A percentile compares a stretch with the other conserved stretches of the same genome.
These are phyloP conservation scores for Phytophthora cactorum DNA, from an alignment of 352 stramenopile genomes.

Conservation along the genomic window DNA sequence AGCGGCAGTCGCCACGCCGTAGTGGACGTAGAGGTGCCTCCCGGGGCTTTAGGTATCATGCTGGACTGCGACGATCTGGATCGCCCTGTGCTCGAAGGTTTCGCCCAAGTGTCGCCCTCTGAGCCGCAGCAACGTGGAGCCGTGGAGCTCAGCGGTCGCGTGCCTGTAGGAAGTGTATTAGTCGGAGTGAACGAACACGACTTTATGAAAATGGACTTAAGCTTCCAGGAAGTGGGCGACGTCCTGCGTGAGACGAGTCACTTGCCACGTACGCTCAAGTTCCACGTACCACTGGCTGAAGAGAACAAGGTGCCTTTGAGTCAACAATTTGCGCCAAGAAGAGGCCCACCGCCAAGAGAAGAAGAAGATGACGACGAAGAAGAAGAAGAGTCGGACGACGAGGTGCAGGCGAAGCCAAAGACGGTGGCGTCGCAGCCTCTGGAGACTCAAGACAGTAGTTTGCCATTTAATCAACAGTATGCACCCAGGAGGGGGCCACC, in stretches of 20 bases:
- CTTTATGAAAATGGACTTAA: constrained; percentile 42
- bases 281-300: constrained; percentile 43
- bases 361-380: constrained; percentile 20
- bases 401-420: background rate
- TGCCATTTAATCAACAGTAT: background rate
- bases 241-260: constrained; percentile 62
- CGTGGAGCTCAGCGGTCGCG: constrained; percentile 53
- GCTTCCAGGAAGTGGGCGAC: constrained; percentile 47
- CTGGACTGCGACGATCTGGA: constrained; percentile 51
- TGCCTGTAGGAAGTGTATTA: constrained; percentile 56
- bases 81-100: constrained; percentile 62
- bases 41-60: constrained; percentile 64
- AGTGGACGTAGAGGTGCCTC: constrained; percentile 55
- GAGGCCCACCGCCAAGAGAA: constrained; percentile 24
- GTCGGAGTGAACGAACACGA: constrained; percentile 69
- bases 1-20: background rate
- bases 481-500: background rate
- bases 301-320: constrained; percentile 25
- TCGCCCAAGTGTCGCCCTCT: constrained; percentile 39
- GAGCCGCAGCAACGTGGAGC: constrained; percentile 39
- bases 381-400: constrained; percentile 21
- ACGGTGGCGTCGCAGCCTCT: background rate
- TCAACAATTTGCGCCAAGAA: constrained; percentile 30
- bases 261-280: constrained; percentile 44
- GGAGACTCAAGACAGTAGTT: background rate